phyloP scores from a whole-genome alignment of 2,329 filamentous ascomycete genomes.

The Bisporella sp. region DNA sequence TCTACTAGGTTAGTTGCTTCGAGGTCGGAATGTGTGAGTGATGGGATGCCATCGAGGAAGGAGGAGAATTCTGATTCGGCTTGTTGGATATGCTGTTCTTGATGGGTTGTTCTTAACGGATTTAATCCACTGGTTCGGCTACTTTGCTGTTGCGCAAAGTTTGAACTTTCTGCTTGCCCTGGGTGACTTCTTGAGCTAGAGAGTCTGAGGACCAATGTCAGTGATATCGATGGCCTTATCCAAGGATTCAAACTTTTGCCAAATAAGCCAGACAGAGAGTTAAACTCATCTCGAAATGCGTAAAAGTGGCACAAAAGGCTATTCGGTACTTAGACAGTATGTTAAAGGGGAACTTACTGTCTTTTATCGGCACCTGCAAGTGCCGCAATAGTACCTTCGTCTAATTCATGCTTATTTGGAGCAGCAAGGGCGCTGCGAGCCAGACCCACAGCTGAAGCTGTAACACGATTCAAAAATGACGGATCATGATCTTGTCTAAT shows the following conservation, averaged over 20 bases:
- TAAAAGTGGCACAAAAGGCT: too few relatives aligned
- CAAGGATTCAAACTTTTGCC: too few relatives aligned
- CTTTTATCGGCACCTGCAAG: constrained; percentile 21
- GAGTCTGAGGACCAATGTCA: not conserved
- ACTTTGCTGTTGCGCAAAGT: constrained; percentile 5
- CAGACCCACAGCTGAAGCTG: constrained; percentile 29
- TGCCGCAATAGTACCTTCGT: constrained; percentile 12
- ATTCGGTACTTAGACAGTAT: too few relatives aligned
- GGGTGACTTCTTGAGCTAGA: constrained; percentile 8
- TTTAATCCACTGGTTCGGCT: constrained; percentile 2
- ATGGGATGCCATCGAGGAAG: constrained; percentile 23
- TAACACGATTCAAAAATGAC: constrained; percentile 12
- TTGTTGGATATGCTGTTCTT: constrained; percentile 15
- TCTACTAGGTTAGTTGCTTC: not conserved
- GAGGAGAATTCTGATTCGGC: constrained; percentile 24
- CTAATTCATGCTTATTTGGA: constrained; percentile 14
- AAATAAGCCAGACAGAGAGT: too few relatives aligned
- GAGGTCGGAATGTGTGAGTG: constrained; percentile 18
- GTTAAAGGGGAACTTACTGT: not conserved
- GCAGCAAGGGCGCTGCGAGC: constrained; percentile 26
- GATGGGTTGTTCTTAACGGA: constrained; percentile 15
- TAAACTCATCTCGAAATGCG: too few relatives aligned
- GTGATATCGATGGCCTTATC: not conserved
- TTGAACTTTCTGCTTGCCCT: constrained; percentile 17
- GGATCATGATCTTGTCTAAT: too few relatives aligned